phyloP scores from a whole-genome alignment of 352 stramenopile genomes.

The Globisporangium mamillatum region DNA sequence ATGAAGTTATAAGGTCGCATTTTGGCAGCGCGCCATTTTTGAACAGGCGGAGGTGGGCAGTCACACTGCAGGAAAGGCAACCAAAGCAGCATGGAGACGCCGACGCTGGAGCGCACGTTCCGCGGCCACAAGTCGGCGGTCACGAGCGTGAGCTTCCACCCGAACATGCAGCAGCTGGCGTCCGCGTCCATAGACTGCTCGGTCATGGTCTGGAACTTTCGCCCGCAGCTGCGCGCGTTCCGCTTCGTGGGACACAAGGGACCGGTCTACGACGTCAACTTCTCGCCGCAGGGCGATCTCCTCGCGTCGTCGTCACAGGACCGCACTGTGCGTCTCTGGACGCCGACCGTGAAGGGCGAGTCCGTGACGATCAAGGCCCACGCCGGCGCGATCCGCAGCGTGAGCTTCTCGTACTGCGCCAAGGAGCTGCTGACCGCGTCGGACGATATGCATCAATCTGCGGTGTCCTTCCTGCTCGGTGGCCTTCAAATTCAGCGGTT shows the following conservation, averaged over 20 bases:
- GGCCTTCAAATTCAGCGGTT: no score
- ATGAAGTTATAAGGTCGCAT: no score
- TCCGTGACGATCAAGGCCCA: conserved; percentile 72
- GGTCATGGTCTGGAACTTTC: conserved; percentile 93
- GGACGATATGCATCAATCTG: conserved; percentile 87
- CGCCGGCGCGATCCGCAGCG: conserved; percentile 65
- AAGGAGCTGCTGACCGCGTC: conserved; percentile 84
- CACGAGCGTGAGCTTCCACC: conserved; percentile 78
- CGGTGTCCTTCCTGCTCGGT: no score
- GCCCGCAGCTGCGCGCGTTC: no score
- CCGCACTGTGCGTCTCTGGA: conserved; percentile 90
- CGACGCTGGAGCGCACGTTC: conserved; percentile 87
- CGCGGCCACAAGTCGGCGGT: conserved; percentile 80
- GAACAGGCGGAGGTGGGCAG: conserved; percentile 5
- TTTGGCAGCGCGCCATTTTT: conserved; percentile 7
- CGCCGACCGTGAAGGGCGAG: conserved; percentile 72
- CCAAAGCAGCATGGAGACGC: conserved; percentile 20
- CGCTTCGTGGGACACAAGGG: conserved; percentile 78
- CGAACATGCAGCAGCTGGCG: conserved; percentile 84
- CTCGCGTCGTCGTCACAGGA: conserved; percentile 90
- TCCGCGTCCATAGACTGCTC: conserved; percentile 70
- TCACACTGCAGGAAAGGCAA: no score
- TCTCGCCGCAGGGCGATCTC: conserved; percentile 76
- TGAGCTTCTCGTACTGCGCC: conserved; percentile 81
- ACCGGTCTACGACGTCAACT: conserved; percentile 71